Evolutionary conservation across 1,284 basidiomycete species (phyloP).

Genomic region (Tetrapyrgos nigripes): DNA sequence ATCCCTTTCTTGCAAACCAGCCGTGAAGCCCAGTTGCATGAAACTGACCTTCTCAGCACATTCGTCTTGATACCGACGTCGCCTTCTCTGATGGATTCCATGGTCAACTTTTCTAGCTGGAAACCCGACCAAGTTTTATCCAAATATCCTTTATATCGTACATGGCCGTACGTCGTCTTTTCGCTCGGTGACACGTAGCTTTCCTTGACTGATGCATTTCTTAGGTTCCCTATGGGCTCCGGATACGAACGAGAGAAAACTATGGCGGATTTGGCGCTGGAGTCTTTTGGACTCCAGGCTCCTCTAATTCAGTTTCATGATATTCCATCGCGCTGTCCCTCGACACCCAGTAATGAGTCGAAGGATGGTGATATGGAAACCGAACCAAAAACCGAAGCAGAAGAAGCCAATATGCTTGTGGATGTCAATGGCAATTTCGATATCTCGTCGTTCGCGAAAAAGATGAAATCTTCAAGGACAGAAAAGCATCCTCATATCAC

Average conservation of each 20-base stretch:
- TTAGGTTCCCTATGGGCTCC: conserved; percentile 33
- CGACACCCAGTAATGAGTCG: conserved; percentile 21
- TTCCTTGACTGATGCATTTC: not conserved
- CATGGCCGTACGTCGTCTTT: conserved; percentile 31
- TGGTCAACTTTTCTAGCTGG: conserved; percentile 36
- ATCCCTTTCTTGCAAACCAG: not conserved
- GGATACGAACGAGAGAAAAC: conserved; percentile 16
- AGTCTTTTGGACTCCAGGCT: conserved; percentile 26
- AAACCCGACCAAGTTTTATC: conserved; percentile 26
- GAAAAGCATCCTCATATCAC: conserved; percentile 38
- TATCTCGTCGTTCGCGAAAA: not conserved
- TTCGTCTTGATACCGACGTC: conserved; percentile 36
- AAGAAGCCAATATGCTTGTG: not conserved
- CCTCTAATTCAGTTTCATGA: conserved; percentile 38
- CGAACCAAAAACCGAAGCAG: not conserved
- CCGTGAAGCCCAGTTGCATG: not conserved
- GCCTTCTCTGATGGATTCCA: conserved; percentile 34
- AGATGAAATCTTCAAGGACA: not conserved
- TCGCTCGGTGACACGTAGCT: not conserved
- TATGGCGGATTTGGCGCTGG: conserved; percentile 34
- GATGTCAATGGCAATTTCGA: not conserved
- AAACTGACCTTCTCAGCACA: not conserved
- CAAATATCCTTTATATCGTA: conserved; percentile 28
- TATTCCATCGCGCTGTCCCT: conserved; percentile 26
- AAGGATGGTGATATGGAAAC: conserved; percentile 3